Base-by-base conservation (phyloP, 2,329 filamentous ascomycete species). In the Apiospora koreana region DNA sequence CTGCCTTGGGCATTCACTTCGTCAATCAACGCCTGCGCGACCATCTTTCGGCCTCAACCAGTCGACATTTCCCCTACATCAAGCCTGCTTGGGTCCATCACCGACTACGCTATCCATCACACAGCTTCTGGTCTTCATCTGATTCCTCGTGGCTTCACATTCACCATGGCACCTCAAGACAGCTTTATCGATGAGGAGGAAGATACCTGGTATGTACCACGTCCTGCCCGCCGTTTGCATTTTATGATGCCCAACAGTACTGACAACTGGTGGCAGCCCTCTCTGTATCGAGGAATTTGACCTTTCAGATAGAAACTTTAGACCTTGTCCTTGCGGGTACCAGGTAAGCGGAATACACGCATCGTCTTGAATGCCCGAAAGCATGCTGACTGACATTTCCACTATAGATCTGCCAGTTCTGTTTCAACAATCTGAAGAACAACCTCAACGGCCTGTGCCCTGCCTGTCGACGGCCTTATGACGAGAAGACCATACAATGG, bases 221-320 rank as follows among this genome's bases (percentile, higher is more conserved):
- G 42, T 41, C 28, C 54, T 72, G 25, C 28, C 68, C 54, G 45
- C 28, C 28, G 64, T 18, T 12, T 70, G 66, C 64, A 62, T 70
- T 68, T 69, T 71, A 69, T 28, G 67, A 72, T 71, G 65, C 70
- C 65, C 58, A 72, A 72, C 54, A 72, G 72, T 73, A 70, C 79
- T 80, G 69, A 81, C 73, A 41, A 67, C 41, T 21, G 73, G 77
- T 71, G 78, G 69, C 77, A 99, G 96, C 82, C 96, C 96, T 76
- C 92, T 99, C 74, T 99, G 96, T 81, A 97, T 99, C 79, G 96
- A 99, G 84, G 97, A 99, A 85, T 97, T 99, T 80, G 97, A 99
- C 83, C 90, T 99, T 67, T 97, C 94, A 54, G 96, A 99, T 86
- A 93, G 94, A 81, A 97, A 97, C 83, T 99, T 99, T 83, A 91